Conservation (phyloP, 495 filamentous ascomycete species). For the Penicillium argentinense region DNA sequence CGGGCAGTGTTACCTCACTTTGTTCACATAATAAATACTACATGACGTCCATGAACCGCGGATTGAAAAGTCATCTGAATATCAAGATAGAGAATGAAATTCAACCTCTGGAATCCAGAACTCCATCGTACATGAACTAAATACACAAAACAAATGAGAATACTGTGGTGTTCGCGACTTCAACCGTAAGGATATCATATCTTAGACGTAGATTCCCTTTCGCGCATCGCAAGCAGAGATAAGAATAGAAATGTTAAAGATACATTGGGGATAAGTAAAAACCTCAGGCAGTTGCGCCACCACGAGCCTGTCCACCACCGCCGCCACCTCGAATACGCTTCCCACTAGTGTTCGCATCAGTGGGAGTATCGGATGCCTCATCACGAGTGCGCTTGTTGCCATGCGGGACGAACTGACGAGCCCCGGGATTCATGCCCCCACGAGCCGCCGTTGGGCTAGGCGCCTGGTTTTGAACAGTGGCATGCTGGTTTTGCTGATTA, state of each 20-base stretch:
- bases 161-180: not conserved
- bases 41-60: too few relatives aligned
- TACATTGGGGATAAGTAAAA: conserved; percentile 18
- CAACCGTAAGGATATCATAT: not conserved
- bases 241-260: conserved; percentile 7
- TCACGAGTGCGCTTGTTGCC: conserved; percentile 67
- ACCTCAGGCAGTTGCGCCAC: conserved; percentile 17
- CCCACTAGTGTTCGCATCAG: conserved; percentile 42
- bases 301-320: conserved; percentile 30
- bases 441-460: conserved; percentile 35
- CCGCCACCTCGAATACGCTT: conserved; percentile 56
- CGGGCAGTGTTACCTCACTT: too few relatives aligned
- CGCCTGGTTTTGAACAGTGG: conserved; percentile 27
- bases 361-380: conserved; percentile 52
- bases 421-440: conserved; percentile 50
- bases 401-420: conserved; percentile 59
- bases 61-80: conserved; percentile 7
- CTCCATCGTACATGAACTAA: conserved; percentile 16
- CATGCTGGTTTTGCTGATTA: conserved; percentile 31
- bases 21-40: too few relatives aligned
- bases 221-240: conserved; percentile 5
- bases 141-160: conserved; percentile 19
- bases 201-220: not conserved
- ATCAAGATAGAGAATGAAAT: conserved; percentile 10
- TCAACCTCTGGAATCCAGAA: conserved; percentile 1